Conservation (phyloP, 805 yeast species). For the Grigorovia jiainica region DNA sequence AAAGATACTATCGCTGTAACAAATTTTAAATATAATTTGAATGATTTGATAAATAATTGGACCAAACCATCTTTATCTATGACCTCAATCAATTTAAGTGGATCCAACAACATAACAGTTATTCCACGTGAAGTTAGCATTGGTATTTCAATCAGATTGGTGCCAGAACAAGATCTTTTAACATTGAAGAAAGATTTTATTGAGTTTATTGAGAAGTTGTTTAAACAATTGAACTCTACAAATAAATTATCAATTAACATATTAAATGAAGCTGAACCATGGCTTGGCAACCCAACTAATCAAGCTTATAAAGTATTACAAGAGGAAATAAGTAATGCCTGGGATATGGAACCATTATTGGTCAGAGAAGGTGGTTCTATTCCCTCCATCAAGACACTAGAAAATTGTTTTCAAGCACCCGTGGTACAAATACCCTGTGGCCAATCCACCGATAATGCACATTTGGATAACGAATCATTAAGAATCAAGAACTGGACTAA, state of each 20-base stretch:
- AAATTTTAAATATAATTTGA: constrained; percentile 24
- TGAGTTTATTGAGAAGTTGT: constrained; percentile 38
- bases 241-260: constrained; percentile 55
- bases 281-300: constrained; percentile 84
- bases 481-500: constrained; percentile 71
- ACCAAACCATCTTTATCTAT: constrained; percentile 80
- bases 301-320: constrained; percentile 60
- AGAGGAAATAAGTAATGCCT: constrained; percentile 52
- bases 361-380: constrained; percentile 97
- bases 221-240: constrained; percentile 42
- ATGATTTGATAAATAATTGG: constrained; percentile 73
- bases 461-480: constrained; percentile 76
- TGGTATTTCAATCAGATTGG: constrained; percentile 72
- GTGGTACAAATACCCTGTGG: constrained; percentile 97
- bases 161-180: constrained; percentile 73
- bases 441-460: constrained; percentile 90
- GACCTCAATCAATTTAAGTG: constrained; percentile 77
- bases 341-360: constrained; percentile 76
- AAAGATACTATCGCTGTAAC: constrained; percentile 31
- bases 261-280: constrained; percentile 85
- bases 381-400: constrained; percentile 80
- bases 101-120: constrained; percentile 83
- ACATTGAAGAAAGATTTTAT: constrained; percentile 45
- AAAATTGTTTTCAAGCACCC: constrained; percentile 70
- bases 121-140: constrained; percentile 78